phyloP scores from a whole-genome alignment of 2,329 filamentous ascomycete species.

The Lecanicillium sp. region DNA sequence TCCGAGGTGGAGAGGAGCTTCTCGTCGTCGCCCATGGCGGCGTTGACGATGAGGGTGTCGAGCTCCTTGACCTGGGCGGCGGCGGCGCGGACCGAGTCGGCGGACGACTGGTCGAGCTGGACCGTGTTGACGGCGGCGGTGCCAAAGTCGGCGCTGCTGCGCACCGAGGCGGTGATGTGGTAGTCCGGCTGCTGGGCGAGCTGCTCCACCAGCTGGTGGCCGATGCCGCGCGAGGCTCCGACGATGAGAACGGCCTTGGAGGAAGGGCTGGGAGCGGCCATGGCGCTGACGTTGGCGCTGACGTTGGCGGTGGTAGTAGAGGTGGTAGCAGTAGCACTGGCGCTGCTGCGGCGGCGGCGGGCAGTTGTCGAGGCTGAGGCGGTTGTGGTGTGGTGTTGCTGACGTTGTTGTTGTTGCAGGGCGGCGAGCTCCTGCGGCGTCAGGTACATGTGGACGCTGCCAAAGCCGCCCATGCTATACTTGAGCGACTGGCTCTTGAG shows the following conservation, averaged over 20 bases:
- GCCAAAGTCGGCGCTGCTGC: background rate
- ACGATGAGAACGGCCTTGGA: constrained; percentile 6
- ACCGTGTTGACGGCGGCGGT: background rate
- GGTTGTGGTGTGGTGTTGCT: background rate
- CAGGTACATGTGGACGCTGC: constrained; percentile 8
- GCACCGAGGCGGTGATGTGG: constrained; percentile 2
- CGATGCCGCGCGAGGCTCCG: constrained; percentile 7
- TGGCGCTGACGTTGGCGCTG: too few relatives aligned
- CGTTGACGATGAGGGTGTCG: constrained; percentile 9
- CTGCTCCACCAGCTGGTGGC: constrained; percentile 5
- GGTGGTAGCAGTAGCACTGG: background rate
- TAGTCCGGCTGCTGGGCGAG: background rate
- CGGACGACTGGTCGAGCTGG: constrained; percentile 4
- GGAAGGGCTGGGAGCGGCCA: too few relatives aligned
- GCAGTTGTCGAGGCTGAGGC: background rate
- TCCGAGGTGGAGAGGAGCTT: constrained; percentile 2
- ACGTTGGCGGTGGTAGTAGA: background rate
- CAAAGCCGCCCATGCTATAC: constrained; percentile 7
- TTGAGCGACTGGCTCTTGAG: constrained; percentile 8
- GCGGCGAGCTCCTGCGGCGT: constrained; percentile 3
- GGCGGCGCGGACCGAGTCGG: constrained; percentile 6
- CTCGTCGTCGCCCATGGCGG: constrained; percentile 5
- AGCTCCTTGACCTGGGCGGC: constrained; percentile 2
- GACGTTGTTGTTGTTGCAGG: background rate
- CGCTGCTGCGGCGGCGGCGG: too few relatives aligned